Conservation (phyloP, 352 stramenopile genomes). For the Phytophthora sp. region DNA sequence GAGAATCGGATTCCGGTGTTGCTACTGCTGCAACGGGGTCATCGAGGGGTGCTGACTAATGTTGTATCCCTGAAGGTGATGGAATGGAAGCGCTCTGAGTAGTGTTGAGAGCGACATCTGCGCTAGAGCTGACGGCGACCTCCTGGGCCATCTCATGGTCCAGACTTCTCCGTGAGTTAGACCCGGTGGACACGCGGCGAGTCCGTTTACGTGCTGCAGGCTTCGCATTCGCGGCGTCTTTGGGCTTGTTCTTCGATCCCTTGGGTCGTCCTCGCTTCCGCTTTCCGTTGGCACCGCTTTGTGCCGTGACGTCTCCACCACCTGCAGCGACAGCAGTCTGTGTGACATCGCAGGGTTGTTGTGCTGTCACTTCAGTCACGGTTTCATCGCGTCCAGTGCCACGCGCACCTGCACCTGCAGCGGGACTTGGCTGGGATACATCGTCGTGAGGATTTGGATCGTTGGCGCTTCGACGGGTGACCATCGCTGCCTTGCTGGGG, state of each 20-base stretch:
- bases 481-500: not conserved
- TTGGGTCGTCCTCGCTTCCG: not conserved
- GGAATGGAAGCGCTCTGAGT: not conserved
- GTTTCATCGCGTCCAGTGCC: not conserved
- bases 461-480: not conserved
- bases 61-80: not conserved
- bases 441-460: not conserved
- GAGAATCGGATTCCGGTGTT: not conserved
- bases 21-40: not conserved
- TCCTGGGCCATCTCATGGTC: not conserved
- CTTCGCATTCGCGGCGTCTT: not conserved
- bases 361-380: not conserved
- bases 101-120: not conserved
- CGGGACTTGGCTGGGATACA: not conserved
- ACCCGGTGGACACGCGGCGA: not conserved
- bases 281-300: not conserved
- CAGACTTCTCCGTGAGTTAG: not conserved
- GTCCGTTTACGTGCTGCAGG: not conserved
- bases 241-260: conserved; percentile 1
- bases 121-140: not conserved
- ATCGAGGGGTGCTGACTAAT: not conserved
- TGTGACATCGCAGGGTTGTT: not conserved
- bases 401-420: not conserved
- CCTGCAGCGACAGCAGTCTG: not conserved
- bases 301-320: not conserved